phyloP scores from a whole-genome alignment of 108 stramenopile species.

The Skeletonema potamos region DNA sequence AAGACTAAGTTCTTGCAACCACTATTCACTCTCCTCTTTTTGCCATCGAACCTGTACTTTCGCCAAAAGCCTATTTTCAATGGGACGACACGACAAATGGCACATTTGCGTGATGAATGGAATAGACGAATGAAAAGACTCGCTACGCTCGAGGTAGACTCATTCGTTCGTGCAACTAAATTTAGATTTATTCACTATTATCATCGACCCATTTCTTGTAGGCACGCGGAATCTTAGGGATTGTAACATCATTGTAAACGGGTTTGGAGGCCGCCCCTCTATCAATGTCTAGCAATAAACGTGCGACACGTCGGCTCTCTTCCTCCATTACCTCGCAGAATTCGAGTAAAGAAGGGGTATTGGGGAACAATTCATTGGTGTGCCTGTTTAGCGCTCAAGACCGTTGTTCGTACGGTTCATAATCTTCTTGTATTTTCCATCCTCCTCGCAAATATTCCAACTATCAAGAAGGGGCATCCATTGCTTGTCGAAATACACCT shows the following conservation, averaged over 20 bases:
- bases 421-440: background rate
- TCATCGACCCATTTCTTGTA: background rate
- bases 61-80: no score
- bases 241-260: no score
- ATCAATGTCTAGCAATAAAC: no score
- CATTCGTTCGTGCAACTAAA: background rate
- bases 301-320: background rate
- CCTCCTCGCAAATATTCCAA: slow-evolving; percentile 15
- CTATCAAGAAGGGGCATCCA: slow-evolving; percentile 11
- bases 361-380: slow-evolving; percentile 16
- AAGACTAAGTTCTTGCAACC: no score
- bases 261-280: no score
- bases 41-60: no score
- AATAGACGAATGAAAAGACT: background rate
- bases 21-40: no score
- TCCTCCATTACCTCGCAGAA: slow-evolving; percentile 5
- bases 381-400: slow-evolving; percentile 19
- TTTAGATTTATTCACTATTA: background rate
- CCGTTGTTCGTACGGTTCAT: slow-evolving; percentile 26
- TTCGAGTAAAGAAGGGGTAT: slow-evolving; percentile 5
- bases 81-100: background rate
- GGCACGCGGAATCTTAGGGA: no score
- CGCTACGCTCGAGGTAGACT: background rate
- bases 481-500: slow-evolving; percentile 15
- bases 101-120: background rate